Percentiles rank a stretch among this genome's conserved stretches.
Conservation (phyloP, 2,329 filamentous ascomycete genomes). For the Verticillium alfalfae region DNA sequence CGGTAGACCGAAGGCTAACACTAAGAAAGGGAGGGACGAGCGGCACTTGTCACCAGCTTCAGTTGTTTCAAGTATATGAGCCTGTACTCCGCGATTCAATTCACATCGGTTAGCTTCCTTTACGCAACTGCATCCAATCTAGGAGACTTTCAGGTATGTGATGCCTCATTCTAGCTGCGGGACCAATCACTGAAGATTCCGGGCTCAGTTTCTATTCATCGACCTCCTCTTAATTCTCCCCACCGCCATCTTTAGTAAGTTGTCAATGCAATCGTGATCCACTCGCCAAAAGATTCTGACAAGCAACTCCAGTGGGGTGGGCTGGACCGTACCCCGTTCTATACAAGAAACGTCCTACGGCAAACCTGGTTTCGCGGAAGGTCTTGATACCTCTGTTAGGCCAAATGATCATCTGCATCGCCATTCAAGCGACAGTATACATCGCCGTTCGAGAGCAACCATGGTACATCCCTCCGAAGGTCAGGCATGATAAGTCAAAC, state of each 20-base stretch:
- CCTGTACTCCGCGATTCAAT: constrained; percentile 98
- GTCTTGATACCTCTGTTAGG: constrained; percentile 84
- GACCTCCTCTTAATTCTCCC: constrained; percentile 88
- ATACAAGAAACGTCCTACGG: constrained; percentile 80
- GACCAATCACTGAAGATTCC: neutral
- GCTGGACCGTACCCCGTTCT: constrained; percentile 75
- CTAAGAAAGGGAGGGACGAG: constrained; percentile 72
- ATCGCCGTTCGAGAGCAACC: constrained; percentile 68
- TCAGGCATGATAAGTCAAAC: constrained; percentile 75
- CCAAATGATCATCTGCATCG: constrained; percentile 76
- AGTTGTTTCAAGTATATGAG: constrained; percentile 99
- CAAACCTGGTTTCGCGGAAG: constrained; percentile 87
- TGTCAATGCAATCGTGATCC: neutral
- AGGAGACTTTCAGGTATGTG: constrained; percentile 77
- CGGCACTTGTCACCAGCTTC: constrained; percentile 95
- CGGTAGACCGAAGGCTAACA: constrained; percentile 5
- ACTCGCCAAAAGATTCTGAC: neutral
- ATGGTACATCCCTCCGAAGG: constrained; percentile 79
- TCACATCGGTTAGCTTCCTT: constrained; percentile 92
- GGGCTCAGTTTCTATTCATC: constrained; percentile 75
- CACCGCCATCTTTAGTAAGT: constrained; percentile 86
- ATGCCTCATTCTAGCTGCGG: neutral
- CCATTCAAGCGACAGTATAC: constrained; percentile 71
- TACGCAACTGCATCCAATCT: constrained; percentile 92
- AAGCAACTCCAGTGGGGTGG: constrained; percentile 71